Evolutionary conservation across 2,329 filamentous ascomycete genomes (phyloP).

Genomic region (Neophaeococcomyces aloes): DNA sequence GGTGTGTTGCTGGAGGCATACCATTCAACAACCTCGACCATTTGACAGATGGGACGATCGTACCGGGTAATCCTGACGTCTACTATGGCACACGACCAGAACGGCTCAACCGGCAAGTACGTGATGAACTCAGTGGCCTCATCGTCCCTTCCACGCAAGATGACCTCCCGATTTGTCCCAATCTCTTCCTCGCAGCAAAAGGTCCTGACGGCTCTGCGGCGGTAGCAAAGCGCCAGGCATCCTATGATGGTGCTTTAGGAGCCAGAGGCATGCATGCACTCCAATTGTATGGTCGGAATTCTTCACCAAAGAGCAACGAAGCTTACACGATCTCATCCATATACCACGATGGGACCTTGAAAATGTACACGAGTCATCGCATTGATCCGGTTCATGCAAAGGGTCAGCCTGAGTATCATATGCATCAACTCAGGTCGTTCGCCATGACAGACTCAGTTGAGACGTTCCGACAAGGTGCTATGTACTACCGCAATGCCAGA

Average conservation of each 20-base stretch:
- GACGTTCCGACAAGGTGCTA: constrained; percentile 28
- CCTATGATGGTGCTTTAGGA: constrained; percentile 30
- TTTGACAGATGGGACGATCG: constrained; percentile 25
- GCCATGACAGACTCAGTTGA: constrained; percentile 24
- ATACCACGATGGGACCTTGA: constrained; percentile 30
- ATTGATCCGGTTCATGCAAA: constrained; percentile 25
- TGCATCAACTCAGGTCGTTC: constrained; percentile 27
- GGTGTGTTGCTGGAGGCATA: constrained; percentile 21
- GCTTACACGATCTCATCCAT: constrained; percentile 32
- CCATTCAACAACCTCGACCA: constrained; percentile 29
- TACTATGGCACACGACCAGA: constrained; percentile 25
- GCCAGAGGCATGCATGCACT: constrained; percentile 21
- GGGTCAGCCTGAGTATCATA: constrained; percentile 32
- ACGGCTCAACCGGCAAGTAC: constrained; percentile 23
- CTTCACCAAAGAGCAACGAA: constrained; percentile 31
- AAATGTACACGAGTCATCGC: constrained; percentile 31
- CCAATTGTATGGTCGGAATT: constrained; percentile 27
- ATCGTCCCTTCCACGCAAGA: constrained; percentile 26
- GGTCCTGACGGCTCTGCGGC: constrained; percentile 25
- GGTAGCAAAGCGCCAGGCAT: constrained; percentile 28
- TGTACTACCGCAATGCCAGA: constrained; percentile 32
- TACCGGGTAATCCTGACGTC: constrained; percentile 24
- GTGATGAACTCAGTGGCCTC: constrained; percentile 17
- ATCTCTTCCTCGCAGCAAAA: constrained; percentile 36
- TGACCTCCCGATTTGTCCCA: constrained; percentile 28